Base-by-base conservation (phyloP, 495 filamentous ascomycete genomes). In the Penicillium paradoxum region DNA sequence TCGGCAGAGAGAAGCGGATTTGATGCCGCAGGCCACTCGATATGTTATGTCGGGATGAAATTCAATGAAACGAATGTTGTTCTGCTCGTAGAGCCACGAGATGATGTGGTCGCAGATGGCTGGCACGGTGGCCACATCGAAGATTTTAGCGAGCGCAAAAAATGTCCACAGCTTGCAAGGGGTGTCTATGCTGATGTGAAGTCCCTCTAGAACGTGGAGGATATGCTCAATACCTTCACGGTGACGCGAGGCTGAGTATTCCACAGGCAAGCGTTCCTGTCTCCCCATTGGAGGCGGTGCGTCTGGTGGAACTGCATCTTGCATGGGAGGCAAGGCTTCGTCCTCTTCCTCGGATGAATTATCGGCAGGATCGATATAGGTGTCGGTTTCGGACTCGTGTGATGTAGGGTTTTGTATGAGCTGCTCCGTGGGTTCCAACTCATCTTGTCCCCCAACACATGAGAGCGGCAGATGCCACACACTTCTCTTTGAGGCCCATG, bases 81-180 rank as follows among this genome's bases (percentile, higher is more conserved):
- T 63, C 17, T 47, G 25, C 36, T 71, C 64, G 34, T 73, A 79
- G 37, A 82, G 57, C 79, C 79, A 82, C 10, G 65, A 60, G 9
- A 74, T 37, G 45, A 80, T 68, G 13, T 68, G 68, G 19, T 65
- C 67, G 38, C 59, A 60, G 15, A 77, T 60, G 2, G 59, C 44
- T 0, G 67, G 63, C 11, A 62, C 42, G 2, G 62, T 64, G 0
- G 74, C 71, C 17, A 84, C 73, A 2, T 81, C 75, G 18, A 83
- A 74, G 43, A 80, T 64, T 18, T 80, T 81, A 18, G 83, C 83
- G 3, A 87, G 63, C 8, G 74, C 78, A 14, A 80, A 80, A 14
- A 83, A 76, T 1, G 82, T 85, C 76, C 80, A 86, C 42, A 85
- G 60, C 22, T 84, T 82, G 33, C 77, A 70, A n/a, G 84, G 83